phyloP scores from a whole-genome alignment of 2,329 filamentous ascomycete species.

The Geosmithia flava region DNA sequence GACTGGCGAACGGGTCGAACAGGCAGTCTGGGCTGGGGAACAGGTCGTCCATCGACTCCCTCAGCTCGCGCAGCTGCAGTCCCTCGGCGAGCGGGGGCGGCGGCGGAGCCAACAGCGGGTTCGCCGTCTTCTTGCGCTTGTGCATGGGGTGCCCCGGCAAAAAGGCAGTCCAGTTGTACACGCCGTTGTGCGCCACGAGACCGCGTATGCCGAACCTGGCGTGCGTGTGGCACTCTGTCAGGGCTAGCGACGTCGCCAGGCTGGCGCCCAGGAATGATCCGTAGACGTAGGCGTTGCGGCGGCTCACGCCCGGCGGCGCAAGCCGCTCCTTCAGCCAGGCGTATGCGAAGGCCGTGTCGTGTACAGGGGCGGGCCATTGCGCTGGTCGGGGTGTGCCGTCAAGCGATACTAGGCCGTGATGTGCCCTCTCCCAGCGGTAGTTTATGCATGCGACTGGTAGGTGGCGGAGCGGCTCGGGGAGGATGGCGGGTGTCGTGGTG shows the following conservation, averaged over 20 bases:
- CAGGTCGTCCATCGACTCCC: constrained; percentile 22
- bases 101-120: constrained; percentile 5
- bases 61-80: background rate
- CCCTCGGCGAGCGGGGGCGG: constrained; percentile 1
- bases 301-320: constrained; percentile 16
- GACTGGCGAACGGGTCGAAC: constrained; percentile 49
- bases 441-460: constrained; percentile 42
- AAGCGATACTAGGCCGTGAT: background rate
- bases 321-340: constrained; percentile 36
- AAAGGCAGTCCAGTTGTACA: constrained; percentile 54
- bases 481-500: background rate
- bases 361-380: constrained; percentile 43
- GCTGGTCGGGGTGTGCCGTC: constrained; percentile 9
- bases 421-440: constrained; percentile 38
- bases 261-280: constrained; percentile 46
- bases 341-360: constrained; percentile 43
- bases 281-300: constrained; percentile 32
- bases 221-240: constrained; percentile 39
- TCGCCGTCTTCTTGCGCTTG: constrained; percentile 5
- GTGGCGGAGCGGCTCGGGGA: constrained; percentile 27
- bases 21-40: constrained; percentile 35
- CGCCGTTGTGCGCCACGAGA: constrained; percentile 43
- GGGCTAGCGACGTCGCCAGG: constrained; percentile 41
- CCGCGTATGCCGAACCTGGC: constrained; percentile 35
- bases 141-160: constrained; percentile 39